Percentiles rank a stretch among this genome's conserved stretches.
These are phyloP conservation scores for Triadica sebifera DNA, from an alignment of 345 rosid species.

Conservation along the genomic window DNA sequence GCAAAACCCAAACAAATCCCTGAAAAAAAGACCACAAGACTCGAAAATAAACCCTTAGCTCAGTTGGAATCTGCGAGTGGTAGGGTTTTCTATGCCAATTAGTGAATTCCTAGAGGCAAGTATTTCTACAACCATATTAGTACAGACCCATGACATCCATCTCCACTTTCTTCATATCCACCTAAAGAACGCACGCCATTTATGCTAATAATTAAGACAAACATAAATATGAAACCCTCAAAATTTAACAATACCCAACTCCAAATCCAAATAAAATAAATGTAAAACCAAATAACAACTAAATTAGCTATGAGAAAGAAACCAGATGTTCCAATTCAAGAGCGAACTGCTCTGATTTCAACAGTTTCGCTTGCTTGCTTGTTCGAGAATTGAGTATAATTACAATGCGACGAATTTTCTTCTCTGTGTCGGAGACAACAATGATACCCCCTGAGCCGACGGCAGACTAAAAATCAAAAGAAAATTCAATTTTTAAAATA, in stretches of 20 bases:
- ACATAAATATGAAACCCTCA: background rate
- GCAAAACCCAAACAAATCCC: background rate
- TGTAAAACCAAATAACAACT: background rate
- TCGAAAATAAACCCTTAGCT: constrained; percentile 17
- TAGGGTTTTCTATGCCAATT: constrained; percentile 11
- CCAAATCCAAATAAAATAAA: background rate
- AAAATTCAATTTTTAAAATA: too few relatives aligned
- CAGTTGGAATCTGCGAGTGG: constrained; percentile 5
- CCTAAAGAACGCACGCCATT: constrained; percentile 34
- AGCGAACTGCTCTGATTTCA: constrained; percentile 90
- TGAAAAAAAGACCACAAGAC: background rate
- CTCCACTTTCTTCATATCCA: constrained; percentile 84
- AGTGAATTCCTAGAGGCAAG: constrained; percentile 19
- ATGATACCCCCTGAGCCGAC: too few relatives aligned
- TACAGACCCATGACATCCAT: constrained; percentile 54
- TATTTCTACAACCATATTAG: constrained; percentile 4
- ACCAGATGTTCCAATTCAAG: constrained; percentile 86
- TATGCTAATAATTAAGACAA: background rate
- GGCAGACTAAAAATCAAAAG: too few relatives aligned
- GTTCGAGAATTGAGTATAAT: constrained; percentile 95
- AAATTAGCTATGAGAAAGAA: background rate
- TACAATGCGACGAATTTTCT: too few relatives aligned
- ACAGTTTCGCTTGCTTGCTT: constrained; percentile 91
- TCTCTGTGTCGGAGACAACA: too few relatives aligned
- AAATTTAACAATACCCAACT: background rate